A percentile compares a stretch with the other conserved stretches of the same genome.
phyloP scores from a whole-genome alignment of 2,329 filamentous ascomycete genomes.

The Pseudogymnoascus sp. region DNA sequence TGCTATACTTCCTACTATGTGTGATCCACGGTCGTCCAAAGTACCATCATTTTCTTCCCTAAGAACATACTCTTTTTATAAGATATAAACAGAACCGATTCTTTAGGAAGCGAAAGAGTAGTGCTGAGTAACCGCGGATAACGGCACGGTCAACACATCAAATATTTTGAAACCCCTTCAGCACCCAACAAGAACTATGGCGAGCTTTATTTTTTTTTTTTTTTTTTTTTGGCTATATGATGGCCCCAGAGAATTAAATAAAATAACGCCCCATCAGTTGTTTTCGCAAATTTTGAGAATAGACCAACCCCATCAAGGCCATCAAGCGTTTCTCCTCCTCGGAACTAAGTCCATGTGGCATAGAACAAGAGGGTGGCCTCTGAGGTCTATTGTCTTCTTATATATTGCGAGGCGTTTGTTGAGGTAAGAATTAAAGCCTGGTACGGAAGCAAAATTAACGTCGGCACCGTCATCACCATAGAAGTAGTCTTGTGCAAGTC shows the following conservation, averaged over 20 bases:
- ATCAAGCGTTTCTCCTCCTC: constrained; percentile 20
- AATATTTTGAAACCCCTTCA: background rate
- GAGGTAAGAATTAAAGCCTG: background rate
- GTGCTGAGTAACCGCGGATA: background rate
- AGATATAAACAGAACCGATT: too few species aligned
- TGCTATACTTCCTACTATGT: too few species aligned
- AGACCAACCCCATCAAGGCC: too few species aligned
- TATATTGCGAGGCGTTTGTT: background rate
- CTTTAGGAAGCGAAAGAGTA: background rate
- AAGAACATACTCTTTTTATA: background rate
- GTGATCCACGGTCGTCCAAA: too few species aligned
- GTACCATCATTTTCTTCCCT: background rate
- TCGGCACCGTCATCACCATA: constrained; percentile 15
- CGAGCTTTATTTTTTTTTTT: background rate
- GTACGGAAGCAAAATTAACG: background rate
- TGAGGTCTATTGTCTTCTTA: constrained; percentile 15
- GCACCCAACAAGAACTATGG: background rate
- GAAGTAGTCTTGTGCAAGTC: constrained; percentile 15
- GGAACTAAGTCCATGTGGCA: constrained; percentile 23
- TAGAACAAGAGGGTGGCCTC: constrained; percentile 20
- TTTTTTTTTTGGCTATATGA: background rate
- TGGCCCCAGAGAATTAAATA: background rate
- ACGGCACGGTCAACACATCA: background rate
- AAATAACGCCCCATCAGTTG: too few species aligned
- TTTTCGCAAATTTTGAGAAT: too few species aligned